A percentile compares a stretch with the other conserved stretches of the same genome.
These are phyloP conservation scores for Populus ilicifolia DNA, from an alignment of 345 rosid species.

Conservation along the genomic window DNA sequence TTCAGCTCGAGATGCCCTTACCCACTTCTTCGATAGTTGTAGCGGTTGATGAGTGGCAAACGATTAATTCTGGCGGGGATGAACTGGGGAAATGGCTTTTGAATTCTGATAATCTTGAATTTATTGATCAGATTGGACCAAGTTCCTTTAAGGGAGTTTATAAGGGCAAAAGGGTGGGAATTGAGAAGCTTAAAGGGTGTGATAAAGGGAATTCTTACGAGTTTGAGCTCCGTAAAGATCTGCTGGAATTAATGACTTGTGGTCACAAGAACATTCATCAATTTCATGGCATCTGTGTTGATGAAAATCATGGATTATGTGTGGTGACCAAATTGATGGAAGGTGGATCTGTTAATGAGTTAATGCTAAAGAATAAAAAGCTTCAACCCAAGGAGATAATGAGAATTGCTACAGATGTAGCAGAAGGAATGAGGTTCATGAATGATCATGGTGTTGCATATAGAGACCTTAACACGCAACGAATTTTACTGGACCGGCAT, in stretches of 20 bases:
- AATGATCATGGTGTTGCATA: constrained; percentile 81
- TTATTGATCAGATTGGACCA: constrained; percentile 65
- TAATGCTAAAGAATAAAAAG: constrained; percentile 72
- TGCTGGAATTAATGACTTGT: constrained; percentile 84
- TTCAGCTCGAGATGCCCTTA: constrained; percentile 75
- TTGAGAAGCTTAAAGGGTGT: constrained; percentile 92
- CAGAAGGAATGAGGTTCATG: constrained; percentile 80
- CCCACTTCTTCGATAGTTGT: constrained; percentile 65
- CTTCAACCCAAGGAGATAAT: constrained; percentile 70
- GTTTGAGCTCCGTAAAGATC: constrained; percentile 75
- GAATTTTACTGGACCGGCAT: constrained; percentile 70
- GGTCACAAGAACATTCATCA: constrained; percentile 85
- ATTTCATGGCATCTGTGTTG: constrained; percentile 78
- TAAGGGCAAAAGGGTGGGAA: constrained; percentile 71
- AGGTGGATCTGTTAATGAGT: constrained; percentile 81
- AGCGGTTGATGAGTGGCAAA: constrained; percentile 92
- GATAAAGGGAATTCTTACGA: constrained; percentile 88
- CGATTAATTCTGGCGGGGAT: constrained; percentile 59
- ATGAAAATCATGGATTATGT: constrained; percentile 86
- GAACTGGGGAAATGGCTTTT: constrained; percentile 77
- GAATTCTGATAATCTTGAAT: constrained; percentile 71
- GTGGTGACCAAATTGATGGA: constrained; percentile 87
- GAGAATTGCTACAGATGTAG: constrained; percentile 67
- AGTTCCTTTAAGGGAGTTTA: constrained; percentile 66
- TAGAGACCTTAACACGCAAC: constrained; percentile 74